Conservation (phyloP, 2,329 filamentous ascomycete genomes). For the Mycosphaerella sp. region DNA sequence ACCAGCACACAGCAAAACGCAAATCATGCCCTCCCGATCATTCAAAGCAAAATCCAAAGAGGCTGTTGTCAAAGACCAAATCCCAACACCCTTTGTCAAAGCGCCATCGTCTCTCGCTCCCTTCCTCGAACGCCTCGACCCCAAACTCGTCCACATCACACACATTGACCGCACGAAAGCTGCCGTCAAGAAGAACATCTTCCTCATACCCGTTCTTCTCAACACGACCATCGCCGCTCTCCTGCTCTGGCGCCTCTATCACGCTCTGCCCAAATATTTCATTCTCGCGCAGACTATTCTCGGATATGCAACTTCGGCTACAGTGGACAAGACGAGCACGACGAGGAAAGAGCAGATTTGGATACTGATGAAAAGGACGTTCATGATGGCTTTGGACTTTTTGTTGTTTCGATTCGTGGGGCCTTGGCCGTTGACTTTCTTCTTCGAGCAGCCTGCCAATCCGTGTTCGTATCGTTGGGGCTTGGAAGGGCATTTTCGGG, state of each 20-base stretch:
- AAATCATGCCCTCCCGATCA: background rate
- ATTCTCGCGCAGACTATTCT: conserved; percentile 58
- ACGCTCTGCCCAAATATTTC: conserved; percentile 67
- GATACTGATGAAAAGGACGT: conserved; percentile 55
- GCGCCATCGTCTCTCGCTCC: conserved; percentile 58
- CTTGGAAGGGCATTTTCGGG: conserved; percentile 60
- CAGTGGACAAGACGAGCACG: conserved; percentile 54
- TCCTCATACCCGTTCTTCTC: conserved; percentile 69
- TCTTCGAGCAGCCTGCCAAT: conserved; percentile 56
- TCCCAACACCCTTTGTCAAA: conserved; percentile 57
- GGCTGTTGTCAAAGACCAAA: conserved; percentile 6
- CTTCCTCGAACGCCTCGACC: conserved; percentile 61
- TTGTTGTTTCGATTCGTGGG: conserved; percentile 40
- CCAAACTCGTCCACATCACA: conserved; percentile 70
- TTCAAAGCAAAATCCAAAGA: conserved; percentile 1
- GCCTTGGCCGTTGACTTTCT: conserved; percentile 46
- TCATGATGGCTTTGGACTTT: conserved; percentile 71
- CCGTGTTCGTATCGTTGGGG: conserved; percentile 67
- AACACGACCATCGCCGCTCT: conserved; percentile 62
- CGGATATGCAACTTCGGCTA: conserved; percentile 60
- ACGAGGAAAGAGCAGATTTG: conserved; percentile 52
- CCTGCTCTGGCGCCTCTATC: conserved; percentile 62
- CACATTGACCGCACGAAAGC: conserved; percentile 69
- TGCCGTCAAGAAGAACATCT: conserved; percentile 74
- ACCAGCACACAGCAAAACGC: background rate